Percentiles rank a stretch among this genome's conserved stretches.
Conservation (phyloP, 2,329 filamentous ascomycete species). For the Botrytis paeoniae region DNA sequence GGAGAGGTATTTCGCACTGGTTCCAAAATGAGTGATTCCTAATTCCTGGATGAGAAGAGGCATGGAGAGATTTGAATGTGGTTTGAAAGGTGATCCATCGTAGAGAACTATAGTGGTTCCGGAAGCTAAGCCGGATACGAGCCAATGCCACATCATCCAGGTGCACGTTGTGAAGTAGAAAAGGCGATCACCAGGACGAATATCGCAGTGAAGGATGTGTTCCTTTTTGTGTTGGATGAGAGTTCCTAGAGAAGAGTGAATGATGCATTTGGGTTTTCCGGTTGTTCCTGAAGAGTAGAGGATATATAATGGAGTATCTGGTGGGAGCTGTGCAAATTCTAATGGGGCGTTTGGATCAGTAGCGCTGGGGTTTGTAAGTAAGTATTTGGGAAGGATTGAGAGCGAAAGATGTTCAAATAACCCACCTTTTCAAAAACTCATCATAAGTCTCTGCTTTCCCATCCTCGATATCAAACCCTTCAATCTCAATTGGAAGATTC, state of each 20-base stretch:
- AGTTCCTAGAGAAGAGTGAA: conserved; percentile 87
- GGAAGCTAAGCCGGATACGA: conserved; percentile 77
- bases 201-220: conserved; percentile 80
- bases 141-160: conserved; percentile 99
- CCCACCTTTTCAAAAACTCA: conserved; percentile 43
- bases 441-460: conserved; percentile 43
- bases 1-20: conserved; percentile 89
- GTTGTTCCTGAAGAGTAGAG: conserved; percentile 93
- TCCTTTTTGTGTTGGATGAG: conserved; percentile 97
- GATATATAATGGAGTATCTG: conserved; percentile 89
- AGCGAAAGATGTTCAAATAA: background rate
- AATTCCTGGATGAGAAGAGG: conserved; percentile 77
- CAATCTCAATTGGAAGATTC: conserved; percentile 33
- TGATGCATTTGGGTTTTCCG: conserved; percentile 82
- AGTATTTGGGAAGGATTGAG: conserved; percentile 27
- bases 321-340: conserved; percentile 71
- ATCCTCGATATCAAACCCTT: conserved; percentile 28
- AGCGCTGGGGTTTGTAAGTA: conserved; percentile 29
- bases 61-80: conserved; percentile 76
- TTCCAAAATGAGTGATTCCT: conserved; percentile 88
- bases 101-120: conserved; percentile 85
- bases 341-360: conserved; percentile 41
- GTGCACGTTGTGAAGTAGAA: conserved; percentile 95
- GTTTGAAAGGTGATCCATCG: conserved; percentile 86
- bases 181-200: conserved; percentile 68